Percentiles rank a stretch among this genome's conserved stretches.
Evolutionary conservation across 805 yeast genomes (phyloP).

Genomic region (Hanseniaspora jakobsenii): DNA sequence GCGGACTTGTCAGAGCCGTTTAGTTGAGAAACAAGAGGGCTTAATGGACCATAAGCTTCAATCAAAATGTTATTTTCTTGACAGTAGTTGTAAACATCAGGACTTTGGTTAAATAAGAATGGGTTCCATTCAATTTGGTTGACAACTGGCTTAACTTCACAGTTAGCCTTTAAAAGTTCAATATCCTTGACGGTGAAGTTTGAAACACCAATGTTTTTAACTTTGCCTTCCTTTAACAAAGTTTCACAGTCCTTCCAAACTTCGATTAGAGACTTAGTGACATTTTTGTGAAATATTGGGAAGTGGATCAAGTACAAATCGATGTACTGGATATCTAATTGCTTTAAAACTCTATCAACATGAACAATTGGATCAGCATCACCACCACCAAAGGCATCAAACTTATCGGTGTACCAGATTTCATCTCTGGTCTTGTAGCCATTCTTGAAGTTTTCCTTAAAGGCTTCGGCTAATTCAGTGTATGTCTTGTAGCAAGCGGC

Average conservation of each 20-base stretch:
- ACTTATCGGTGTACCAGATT: conserved; percentile 46
- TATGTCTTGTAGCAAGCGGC: conserved; percentile 49
- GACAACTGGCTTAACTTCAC: conserved; percentile 39
- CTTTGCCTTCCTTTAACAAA: conserved; percentile 41
- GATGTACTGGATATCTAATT: conserved; percentile 35
- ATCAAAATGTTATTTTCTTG: conserved; percentile 38
- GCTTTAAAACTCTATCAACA: conserved; percentile 31
- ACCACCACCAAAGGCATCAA: conserved; percentile 23
- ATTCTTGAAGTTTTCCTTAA: conserved; percentile 23
- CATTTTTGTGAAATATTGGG: conserved; percentile 26
- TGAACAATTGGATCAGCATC: conserved; percentile 33
- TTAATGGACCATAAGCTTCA: conserved; percentile 60
- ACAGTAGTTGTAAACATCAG: conserved; percentile 42
- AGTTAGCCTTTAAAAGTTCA: conserved; percentile 31
- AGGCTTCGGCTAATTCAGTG: conserved; percentile 40
- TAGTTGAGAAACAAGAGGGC: conserved; percentile 33
- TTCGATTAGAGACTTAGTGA: conserved; percentile 30
- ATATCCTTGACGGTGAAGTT: conserved; percentile 41
- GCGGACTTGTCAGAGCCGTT: conserved; percentile 9
- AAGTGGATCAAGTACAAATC: conserved; percentile 43
- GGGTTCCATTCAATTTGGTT: conserved; percentile 57
- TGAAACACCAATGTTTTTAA: conserved; percentile 50
- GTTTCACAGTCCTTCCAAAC: conserved; percentile 45
- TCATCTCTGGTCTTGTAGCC: conserved; percentile 35
- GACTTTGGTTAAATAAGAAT: conserved; percentile 55